Evolutionary conservation across 106 monocot species (phyloP).

Genomic region (Acorus calamus): DNA sequence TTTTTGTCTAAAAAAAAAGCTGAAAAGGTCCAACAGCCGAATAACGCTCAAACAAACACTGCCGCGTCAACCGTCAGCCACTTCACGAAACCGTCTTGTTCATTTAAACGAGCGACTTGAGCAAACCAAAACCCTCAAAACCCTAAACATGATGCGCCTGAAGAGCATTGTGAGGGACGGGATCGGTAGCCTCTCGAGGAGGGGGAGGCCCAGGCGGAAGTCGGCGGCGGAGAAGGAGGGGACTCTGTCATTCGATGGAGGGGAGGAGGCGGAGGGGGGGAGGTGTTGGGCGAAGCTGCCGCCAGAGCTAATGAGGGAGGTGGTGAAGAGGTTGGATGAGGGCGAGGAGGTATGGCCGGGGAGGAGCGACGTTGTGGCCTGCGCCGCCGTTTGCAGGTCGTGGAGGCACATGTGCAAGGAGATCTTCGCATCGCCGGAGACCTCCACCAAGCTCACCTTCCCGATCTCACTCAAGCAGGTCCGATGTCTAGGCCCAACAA

Average conservation of each 20-base stretch:
- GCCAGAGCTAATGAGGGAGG: constrained; percentile 19
- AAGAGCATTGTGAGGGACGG: too few relatives aligned
- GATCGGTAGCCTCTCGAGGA: background rate
- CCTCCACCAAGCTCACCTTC: constrained; percentile 13
- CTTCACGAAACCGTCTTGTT: too few relatives aligned
- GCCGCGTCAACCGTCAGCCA: too few relatives aligned
- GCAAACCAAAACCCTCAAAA: too few relatives aligned
- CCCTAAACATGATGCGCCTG: too few relatives aligned
- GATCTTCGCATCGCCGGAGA: constrained; percentile 5
- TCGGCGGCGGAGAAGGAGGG: too few relatives aligned
- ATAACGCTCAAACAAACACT: too few relatives aligned
- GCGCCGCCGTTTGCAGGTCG: constrained; percentile 14
- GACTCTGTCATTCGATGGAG: too few relatives aligned
- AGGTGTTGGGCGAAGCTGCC: constrained; percentile 11
- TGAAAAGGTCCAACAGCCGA: too few relatives aligned
- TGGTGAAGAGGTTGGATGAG: constrained; percentile 8
- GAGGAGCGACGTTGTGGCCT: constrained; percentile 10
- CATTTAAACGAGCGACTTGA: too few relatives aligned
- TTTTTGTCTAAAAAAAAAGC: too few relatives aligned
- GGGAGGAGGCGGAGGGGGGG: background rate
- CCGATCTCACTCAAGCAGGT: constrained; percentile 15
- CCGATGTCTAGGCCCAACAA: background rate
- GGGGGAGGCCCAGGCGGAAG: background rate
- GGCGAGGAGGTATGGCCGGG: constrained; percentile 3
- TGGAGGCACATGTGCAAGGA: constrained; percentile 9